Evolutionary conservation across 2,329 filamentous ascomycete species (phyloP).

Genomic region (Gnomoniopsis smithogilvyi): DNA sequence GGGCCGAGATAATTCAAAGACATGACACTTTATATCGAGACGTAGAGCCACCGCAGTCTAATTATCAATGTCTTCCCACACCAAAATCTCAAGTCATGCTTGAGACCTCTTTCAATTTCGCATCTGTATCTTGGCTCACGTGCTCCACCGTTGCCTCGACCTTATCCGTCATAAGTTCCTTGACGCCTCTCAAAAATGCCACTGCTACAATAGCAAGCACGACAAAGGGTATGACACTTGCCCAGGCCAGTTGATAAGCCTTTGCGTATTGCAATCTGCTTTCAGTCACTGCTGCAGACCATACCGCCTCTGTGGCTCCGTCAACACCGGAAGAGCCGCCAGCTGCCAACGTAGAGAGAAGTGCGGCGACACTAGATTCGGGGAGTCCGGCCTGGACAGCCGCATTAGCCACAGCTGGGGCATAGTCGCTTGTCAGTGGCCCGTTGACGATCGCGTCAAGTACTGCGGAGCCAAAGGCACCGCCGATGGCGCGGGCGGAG

Average conservation of each 20-base stretch:
- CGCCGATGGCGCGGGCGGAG: constrained; percentile 49
- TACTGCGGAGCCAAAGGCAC: constrained; percentile 50
- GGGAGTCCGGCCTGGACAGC: constrained; percentile 42
- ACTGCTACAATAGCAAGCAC: constrained; percentile 44
- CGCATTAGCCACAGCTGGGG: constrained; percentile 34
- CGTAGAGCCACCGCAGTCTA: neutral
- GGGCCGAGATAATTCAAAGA: neutral
- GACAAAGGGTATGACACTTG: constrained; percentile 49
- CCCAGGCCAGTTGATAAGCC: constrained; percentile 48
- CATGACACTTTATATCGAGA: neutral
- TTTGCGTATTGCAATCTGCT: constrained; percentile 43
- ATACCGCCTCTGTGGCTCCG: constrained; percentile 35
- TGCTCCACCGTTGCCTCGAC: constrained; percentile 50
- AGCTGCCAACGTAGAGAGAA: constrained; percentile 36
- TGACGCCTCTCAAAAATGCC: constrained; percentile 42
- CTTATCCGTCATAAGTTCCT: constrained; percentile 51
- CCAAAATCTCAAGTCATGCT: neutral
- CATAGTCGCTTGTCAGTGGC: constrained; percentile 38
- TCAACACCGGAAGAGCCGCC: constrained; percentile 30
- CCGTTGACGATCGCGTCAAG: constrained; percentile 49
- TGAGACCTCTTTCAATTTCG: neutral
- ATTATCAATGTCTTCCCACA: constrained; percentile 6
- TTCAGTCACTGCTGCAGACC: constrained; percentile 34
- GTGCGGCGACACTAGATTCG: constrained; percentile 29
- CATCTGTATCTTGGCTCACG: constrained; percentile 8